Evolutionary conservation across 139 green algal species (phyloP).

Genomic region (Tetraselmis striata): DNA sequence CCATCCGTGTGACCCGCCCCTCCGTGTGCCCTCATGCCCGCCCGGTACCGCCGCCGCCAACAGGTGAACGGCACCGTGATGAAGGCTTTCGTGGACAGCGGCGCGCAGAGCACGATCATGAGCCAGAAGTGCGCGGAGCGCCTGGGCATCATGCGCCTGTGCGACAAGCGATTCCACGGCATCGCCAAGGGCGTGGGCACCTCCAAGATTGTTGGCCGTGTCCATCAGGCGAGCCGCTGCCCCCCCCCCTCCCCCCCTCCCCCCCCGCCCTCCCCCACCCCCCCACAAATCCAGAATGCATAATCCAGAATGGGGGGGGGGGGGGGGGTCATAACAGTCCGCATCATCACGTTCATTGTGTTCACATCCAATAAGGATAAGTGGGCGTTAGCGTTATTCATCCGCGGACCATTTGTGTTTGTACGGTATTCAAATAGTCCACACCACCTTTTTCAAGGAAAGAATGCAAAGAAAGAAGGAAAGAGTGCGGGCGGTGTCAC

Average conservation of each 20-base stretch:
- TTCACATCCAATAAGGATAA: too few relatives aligned
- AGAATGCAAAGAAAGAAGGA: too few relatives aligned
- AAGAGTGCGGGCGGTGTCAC: too few relatives aligned
- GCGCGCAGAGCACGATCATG: slow-evolving; percentile 75
- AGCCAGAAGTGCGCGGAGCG: slow-evolving; percentile 52
- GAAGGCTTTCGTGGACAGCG: slow-evolving; percentile 78
- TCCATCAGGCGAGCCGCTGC: slow-evolving; percentile 57
- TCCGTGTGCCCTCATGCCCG: neutral
- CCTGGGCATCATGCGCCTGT: slow-evolving; percentile 70
- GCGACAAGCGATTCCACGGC: slow-evolving; percentile 85
- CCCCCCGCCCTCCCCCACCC: neutral
- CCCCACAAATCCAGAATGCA: neutral
- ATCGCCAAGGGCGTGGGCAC: slow-evolving; percentile 83
- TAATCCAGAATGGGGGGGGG: too few relatives aligned
- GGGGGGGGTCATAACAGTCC: too few relatives aligned
- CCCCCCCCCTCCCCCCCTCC: neutral
- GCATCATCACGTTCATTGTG: too few relatives aligned
- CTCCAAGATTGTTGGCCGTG: slow-evolving; percentile 77
- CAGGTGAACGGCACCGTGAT: slow-evolving; percentile 61
- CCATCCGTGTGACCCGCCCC: too few relatives aligned
- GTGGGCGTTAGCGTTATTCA: too few relatives aligned
- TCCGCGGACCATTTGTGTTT: too few relatives aligned
- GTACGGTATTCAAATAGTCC: too few relatives aligned
- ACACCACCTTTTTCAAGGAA: too few relatives aligned
- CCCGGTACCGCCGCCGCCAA: neutral